Conservation (phyloP, 2,329 filamentous ascomycete genomes). For the Aureobasidium sp. region DNA sequence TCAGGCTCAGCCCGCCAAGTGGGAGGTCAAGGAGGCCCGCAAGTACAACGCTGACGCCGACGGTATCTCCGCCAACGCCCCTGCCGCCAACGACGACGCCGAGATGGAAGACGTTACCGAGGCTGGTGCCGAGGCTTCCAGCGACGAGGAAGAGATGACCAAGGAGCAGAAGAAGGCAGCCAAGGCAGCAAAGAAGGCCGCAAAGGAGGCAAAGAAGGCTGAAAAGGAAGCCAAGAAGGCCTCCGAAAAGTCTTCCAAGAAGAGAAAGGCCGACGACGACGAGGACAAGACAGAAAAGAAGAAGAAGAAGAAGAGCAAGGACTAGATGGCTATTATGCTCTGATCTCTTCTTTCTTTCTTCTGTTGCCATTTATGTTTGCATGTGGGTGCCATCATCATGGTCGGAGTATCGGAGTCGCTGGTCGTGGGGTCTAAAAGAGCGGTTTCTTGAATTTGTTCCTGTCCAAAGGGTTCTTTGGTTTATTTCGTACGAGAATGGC, state of each 20-base stretch:
- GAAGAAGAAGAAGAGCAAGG: slow-evolving; percentile 22
- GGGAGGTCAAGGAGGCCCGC: slow-evolving; percentile 83
- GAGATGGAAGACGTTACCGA: slow-evolving; percentile 23
- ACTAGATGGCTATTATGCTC: background rate
- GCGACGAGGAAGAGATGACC: slow-evolving; percentile 16
- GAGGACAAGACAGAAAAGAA: slow-evolving; percentile 19
- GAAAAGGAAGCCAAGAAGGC: slow-evolving; percentile 20
- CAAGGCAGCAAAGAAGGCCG: slow-evolving; percentile 19
- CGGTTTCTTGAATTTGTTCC: slow-evolving; percentile 14
- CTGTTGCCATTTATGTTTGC: slow-evolving; percentile 15
- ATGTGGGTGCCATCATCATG: slow-evolving; percentile 16
- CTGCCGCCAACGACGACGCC: slow-evolving; percentile 49
- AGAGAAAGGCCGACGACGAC: slow-evolving; percentile 18
- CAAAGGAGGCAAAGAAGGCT: slow-evolving; percentile 18
- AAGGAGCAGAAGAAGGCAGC: slow-evolving; percentile 18
- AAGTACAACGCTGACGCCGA: slow-evolving; percentile 96
- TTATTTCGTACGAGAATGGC: slow-evolving; percentile 12
- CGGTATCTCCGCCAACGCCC: slow-evolving; percentile 65
- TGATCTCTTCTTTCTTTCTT: background rate
- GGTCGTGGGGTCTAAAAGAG: slow-evolving; percentile 14
- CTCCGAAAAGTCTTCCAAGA: slow-evolving; percentile 16
- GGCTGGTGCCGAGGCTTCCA: slow-evolving; percentile 14
- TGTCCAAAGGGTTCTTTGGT: slow-evolving; percentile 2
- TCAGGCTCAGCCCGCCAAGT: slow-evolving; percentile 62
- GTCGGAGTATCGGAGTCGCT: slow-evolving; percentile 13